Evolutionary conservation across 345 rosid genomes (phyloP).

Genomic region (Dovyalis caffra): DNA sequence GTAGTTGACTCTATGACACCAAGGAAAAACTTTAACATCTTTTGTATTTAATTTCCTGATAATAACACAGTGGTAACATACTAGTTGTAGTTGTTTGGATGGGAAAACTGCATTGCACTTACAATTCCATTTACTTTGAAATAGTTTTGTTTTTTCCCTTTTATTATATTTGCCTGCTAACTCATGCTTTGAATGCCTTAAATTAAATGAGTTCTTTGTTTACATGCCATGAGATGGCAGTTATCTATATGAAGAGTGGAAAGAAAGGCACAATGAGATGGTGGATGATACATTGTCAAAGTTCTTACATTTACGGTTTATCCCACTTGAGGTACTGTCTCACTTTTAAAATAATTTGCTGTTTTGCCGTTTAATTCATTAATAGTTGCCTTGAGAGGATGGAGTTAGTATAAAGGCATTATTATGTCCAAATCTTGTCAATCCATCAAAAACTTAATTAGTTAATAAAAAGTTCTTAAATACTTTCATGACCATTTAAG

Average conservation of each 20-base stretch:
- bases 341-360: background rate
- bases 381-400: background rate
- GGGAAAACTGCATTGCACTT: background rate
- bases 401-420: background rate
- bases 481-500: background rate
- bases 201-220: background rate
- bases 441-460: background rate
- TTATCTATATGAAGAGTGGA: constrained; percentile 93
- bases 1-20: background rate
- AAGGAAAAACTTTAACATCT: background rate
- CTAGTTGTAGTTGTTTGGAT: background rate
- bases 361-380: background rate
- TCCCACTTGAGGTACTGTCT: constrained; percentile 73
- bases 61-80: background rate
- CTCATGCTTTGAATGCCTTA: background rate
- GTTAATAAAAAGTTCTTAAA: background rate
- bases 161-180: background rate
- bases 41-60: background rate
- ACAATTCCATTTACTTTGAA: background rate
- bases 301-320: constrained; percentile 79
- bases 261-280: constrained; percentile 63
- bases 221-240: constrained; percentile 40
- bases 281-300: constrained; percentile 60
- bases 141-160: background rate
- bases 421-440: background rate